A percentile compares a stretch with the other conserved stretches of the same genome.
phyloP scores from a whole-genome alignment of 2,329 filamentous ascomycete genomes.

The Fusarium tupiense region DNA sequence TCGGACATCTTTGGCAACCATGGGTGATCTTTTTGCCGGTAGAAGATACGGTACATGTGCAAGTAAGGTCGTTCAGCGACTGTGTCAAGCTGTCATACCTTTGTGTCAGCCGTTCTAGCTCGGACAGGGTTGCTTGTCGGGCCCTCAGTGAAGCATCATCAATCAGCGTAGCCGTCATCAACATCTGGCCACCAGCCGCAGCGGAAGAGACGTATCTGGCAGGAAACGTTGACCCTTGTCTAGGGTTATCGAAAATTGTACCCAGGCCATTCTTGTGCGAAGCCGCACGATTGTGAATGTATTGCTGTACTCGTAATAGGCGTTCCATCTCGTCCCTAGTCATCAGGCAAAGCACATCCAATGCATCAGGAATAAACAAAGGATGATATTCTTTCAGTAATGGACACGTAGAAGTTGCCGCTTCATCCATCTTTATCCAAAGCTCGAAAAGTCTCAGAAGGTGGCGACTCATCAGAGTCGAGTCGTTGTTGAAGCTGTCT shows the following conservation, averaged over 20 bases:
- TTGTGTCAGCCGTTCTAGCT: neutral
- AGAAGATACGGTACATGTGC: constrained; percentile 17
- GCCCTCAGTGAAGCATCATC: neutral
- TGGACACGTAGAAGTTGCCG: constrained; percentile 53
- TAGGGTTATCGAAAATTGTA: constrained; percentile 60
- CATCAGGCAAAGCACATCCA: constrained; percentile 66
- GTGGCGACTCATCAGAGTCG: constrained; percentile 40
- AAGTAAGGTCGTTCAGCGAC: constrained; percentile 4
- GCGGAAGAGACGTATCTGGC: neutral
- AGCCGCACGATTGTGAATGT: constrained; percentile 30
- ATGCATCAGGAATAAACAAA: constrained; percentile 56
- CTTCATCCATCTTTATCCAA: constrained; percentile 66
- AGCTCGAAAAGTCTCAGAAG: constrained; percentile 65
- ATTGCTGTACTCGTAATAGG: constrained; percentile 48
- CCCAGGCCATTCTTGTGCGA: constrained; percentile 18
- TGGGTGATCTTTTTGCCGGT: neutral
- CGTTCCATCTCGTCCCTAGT: constrained; percentile 58
- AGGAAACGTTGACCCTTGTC: constrained; percentile 19
- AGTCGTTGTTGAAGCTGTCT: constrained; percentile 45
- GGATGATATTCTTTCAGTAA: constrained; percentile 63
- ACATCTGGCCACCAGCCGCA: neutral
- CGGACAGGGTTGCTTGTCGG: neutral
- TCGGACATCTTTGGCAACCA: constrained; percentile 31
- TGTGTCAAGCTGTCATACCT: constrained; percentile 31
- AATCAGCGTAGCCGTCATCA: neutral